A percentile compares a stretch with the other conserved stretches of the same genome.
Conservation (phyloP, 1,284 basidiomycete genomes). For the Tilletia setariae region DNA sequence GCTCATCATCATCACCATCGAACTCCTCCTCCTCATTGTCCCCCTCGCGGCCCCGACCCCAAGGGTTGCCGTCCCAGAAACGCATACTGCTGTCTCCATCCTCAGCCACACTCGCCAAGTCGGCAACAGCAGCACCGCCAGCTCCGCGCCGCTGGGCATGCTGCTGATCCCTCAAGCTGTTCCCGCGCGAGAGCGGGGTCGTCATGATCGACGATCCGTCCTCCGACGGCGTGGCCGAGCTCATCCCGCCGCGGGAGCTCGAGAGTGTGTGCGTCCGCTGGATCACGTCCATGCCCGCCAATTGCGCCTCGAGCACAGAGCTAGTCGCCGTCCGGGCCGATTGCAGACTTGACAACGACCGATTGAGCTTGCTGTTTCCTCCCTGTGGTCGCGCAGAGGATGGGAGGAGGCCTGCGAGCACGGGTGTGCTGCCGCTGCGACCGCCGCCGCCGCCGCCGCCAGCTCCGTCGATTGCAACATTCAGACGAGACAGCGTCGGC, state of each 20-base stretch:
- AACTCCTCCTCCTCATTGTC: constrained; percentile 1
- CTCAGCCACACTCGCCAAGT: neutral
- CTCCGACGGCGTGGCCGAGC: neutral
- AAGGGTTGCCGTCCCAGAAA: neutral
- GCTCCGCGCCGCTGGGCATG: neutral
- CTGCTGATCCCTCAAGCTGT: neutral
- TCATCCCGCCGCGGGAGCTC: constrained; percentile 2
- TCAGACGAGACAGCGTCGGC: neutral
- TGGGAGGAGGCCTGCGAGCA: neutral
- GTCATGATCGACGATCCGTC: neutral
- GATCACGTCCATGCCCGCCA: constrained; percentile 43
- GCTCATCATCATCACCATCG: neutral
- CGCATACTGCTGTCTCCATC: neutral
- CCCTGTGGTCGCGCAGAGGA: neutral
- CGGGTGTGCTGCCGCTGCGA: neutral
- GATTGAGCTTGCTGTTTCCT: constrained; percentile 19
- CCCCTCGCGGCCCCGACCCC: neutral
- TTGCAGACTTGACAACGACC: constrained; percentile 35
- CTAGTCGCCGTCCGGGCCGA: constrained; percentile 33
- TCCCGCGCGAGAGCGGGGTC: neutral
- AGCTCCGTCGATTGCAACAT: neutral
- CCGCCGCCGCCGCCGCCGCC: neutral
- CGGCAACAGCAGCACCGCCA: neutral
- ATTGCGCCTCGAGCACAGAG: constrained; percentile 34
- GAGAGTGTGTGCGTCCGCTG: constrained; percentile 35